A percentile compares a stretch with the other conserved stretches of the same genome.
phyloP scores from a whole-genome alignment of 257 asterid species.

The Gentiana straminea region DNA sequence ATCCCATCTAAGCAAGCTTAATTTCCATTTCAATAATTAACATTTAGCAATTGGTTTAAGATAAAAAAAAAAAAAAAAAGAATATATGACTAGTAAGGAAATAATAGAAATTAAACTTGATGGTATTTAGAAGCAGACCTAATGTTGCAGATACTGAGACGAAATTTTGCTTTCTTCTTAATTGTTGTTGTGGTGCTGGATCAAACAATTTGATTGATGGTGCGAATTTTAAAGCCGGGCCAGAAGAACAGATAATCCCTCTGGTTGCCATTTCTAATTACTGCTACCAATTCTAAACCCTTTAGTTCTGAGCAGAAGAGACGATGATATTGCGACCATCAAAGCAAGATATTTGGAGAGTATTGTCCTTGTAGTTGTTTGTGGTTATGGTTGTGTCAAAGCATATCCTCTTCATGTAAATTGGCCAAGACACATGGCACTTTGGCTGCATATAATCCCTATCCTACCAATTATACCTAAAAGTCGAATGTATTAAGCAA shows the following conservation, averaged over 20 bases:
- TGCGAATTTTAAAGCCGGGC: constrained; percentile 23
- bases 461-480: too few species aligned
- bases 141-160: constrained; percentile 53
- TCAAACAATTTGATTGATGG: constrained; percentile 24
- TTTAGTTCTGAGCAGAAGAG: too few species aligned
- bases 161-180: constrained; percentile 21
- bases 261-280: constrained; percentile 36
- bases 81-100: not conserved
- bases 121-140: constrained; percentile 24
- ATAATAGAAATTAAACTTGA: not conserved
- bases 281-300: too few species aligned
- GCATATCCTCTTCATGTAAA: too few species aligned
- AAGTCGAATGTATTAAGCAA: too few species aligned
- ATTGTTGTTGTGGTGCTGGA: constrained; percentile 10
- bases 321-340: too few species aligned
- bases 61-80: not conserved
- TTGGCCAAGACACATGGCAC: too few species aligned
- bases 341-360: too few species aligned
- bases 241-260: constrained; percentile 27
- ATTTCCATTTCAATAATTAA: not conserved
- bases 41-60: not conserved
- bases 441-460: too few species aligned
- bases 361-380: too few species aligned
- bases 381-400: too few species aligned
- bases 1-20: not conserved